phyloP scores from a whole-genome alignment of 495 filamentous ascomycete species.

The Cairneyella variabilis region DNA sequence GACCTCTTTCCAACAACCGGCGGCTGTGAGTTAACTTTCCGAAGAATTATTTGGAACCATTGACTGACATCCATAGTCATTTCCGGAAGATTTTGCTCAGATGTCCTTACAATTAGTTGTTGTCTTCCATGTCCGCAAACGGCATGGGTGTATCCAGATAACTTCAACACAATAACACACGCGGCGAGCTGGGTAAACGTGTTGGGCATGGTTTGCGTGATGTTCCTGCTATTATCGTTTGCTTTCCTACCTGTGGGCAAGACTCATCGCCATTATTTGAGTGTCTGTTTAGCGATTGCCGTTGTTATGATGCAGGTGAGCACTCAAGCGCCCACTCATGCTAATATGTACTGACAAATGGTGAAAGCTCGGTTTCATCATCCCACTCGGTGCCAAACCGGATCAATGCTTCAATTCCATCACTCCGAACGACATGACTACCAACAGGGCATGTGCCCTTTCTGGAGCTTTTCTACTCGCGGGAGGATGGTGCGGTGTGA shows the following conservation, averaged over 20 bases:
- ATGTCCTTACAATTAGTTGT: slow-evolving; percentile 58
- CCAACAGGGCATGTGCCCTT: slow-evolving; percentile 75
- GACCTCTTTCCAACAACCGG: slow-evolving; percentile 51
- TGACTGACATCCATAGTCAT: slow-evolving; percentile 49
- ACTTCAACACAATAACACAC: slow-evolving; percentile 58
- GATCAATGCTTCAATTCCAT: slow-evolving; percentile 84
- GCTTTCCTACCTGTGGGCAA: slow-evolving; percentile 79
- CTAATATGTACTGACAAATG: slow-evolving; percentile 23
- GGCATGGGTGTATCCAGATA: slow-evolving; percentile 78
- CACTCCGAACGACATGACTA: slow-evolving; percentile 91
- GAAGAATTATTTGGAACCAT: slow-evolving; percentile 1
- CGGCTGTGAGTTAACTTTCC: slow-evolving; percentile 56
- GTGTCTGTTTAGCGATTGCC: slow-evolving; percentile 74
- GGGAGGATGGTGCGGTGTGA: slow-evolving; percentile 75
- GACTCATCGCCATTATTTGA: slow-evolving; percentile 89
- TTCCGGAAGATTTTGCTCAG: slow-evolving; percentile 41
- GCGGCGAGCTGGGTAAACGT: slow-evolving; percentile 79
- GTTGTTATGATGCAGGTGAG: slow-evolving; percentile 72
- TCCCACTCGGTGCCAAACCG: slow-evolving; percentile 78
- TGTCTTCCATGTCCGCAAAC: slow-evolving; percentile 89
- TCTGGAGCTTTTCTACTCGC: slow-evolving; percentile 81
- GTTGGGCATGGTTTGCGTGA: slow-evolving; percentile 61
- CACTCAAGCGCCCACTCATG: not conserved
- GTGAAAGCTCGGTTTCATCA: slow-evolving; percentile 73
- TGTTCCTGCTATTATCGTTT: slow-evolving; percentile 81